Conservation (phyloP, 2,329 filamentous ascomycete species). For the Salinomyces thailandicus region DNA sequence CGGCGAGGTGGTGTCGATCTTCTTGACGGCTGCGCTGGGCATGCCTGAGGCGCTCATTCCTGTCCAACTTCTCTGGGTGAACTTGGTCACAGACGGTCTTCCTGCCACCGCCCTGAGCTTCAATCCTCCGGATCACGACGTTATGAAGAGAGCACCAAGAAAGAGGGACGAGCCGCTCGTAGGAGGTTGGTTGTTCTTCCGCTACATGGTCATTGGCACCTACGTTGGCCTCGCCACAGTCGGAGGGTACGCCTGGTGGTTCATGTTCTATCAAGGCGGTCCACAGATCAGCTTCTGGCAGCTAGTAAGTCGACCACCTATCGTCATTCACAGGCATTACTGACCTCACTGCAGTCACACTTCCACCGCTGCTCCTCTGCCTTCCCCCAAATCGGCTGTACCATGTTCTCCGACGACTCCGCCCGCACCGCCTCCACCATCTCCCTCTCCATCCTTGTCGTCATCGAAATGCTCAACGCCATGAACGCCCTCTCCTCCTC, state of each 20-base stretch:
- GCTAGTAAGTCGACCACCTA: conserved; percentile 42
- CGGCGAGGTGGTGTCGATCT: conserved; percentile 97
- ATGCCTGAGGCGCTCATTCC: conserved; percentile 97
- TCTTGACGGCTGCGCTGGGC: conserved; percentile 87
- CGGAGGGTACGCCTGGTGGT: conserved; percentile 99
- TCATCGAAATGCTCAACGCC: conserved; percentile 99
- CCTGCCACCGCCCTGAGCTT: conserved; percentile 94
- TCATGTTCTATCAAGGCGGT: conserved; percentile 86
- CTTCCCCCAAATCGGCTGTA: conserved; percentile 82
- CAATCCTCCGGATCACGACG: conserved; percentile 96
- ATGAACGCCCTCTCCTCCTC: conserved; percentile 96
- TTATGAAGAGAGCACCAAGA: conserved; percentile 85
- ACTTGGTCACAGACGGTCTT: conserved; percentile 92
- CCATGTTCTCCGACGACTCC: conserved; percentile 80
- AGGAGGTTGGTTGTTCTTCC: conserved; percentile 91
- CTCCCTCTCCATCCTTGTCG: conserved; percentile 80
- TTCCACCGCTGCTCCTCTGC: conserved; percentile 86
- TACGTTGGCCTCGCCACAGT: conserved; percentile 95
- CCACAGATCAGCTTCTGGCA: conserved; percentile 88
- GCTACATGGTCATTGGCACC: conserved; percentile 89
- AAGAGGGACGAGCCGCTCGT: conserved; percentile 91
- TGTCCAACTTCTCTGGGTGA: conserved; percentile 97
- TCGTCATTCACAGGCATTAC: not conserved
- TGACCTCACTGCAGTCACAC: conserved; percentile 44
- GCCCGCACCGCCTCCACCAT: conserved; percentile 86